Conservation (phyloP, 768 basidiomycete genomes). For the Mycena alexandri region DNA sequence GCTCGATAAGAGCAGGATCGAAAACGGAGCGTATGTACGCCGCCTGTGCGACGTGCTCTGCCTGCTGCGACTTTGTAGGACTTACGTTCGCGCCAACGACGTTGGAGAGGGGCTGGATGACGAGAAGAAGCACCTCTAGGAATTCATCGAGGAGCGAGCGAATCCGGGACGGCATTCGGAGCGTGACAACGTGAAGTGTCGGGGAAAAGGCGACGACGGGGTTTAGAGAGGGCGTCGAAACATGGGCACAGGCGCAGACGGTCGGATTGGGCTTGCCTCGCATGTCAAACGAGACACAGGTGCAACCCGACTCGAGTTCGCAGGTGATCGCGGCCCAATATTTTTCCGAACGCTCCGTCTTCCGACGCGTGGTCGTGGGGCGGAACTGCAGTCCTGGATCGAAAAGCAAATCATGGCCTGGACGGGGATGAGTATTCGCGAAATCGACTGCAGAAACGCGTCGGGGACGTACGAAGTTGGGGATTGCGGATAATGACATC, state of each 20-base stretch:
- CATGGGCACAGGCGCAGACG: slow-evolving; percentile 66
- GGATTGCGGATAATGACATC: slow-evolving; percentile 89
- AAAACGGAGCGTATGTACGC: slow-evolving; percentile 79
- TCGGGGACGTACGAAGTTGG: slow-evolving; percentile 80
- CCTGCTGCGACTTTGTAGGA: slow-evolving; percentile 69
- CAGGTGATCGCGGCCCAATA: slow-evolving; percentile 88
- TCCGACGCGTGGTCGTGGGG: slow-evolving; percentile 80
- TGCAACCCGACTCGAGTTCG: slow-evolving; percentile 87
- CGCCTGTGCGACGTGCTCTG: slow-evolving; percentile 73
- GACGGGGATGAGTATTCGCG: slow-evolving; percentile 35
- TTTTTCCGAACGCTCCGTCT: slow-evolving; percentile 76
- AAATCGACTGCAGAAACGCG: slow-evolving; percentile 31
- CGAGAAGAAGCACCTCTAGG: slow-evolving; percentile 83
- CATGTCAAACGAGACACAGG: slow-evolving; percentile 82
- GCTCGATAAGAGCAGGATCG: slow-evolving; percentile 85
- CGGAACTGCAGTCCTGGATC: slow-evolving; percentile 88
- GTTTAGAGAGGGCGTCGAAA: slow-evolving; percentile 54
- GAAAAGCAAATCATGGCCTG: slow-evolving; percentile 92
- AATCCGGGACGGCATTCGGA: slow-evolving; percentile 81
- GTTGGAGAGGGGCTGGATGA: slow-evolving; percentile 84
- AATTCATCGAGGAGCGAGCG: slow-evolving; percentile 79
- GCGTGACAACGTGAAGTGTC: slow-evolving; percentile 62
- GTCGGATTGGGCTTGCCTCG: slow-evolving; percentile 67
- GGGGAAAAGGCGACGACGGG: slow-evolving; percentile 61
- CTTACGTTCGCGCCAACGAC: slow-evolving; percentile 72